Conservation (phyloP, 495 filamentous ascomycete genomes). For the Aspergillus funiculosus region DNA sequence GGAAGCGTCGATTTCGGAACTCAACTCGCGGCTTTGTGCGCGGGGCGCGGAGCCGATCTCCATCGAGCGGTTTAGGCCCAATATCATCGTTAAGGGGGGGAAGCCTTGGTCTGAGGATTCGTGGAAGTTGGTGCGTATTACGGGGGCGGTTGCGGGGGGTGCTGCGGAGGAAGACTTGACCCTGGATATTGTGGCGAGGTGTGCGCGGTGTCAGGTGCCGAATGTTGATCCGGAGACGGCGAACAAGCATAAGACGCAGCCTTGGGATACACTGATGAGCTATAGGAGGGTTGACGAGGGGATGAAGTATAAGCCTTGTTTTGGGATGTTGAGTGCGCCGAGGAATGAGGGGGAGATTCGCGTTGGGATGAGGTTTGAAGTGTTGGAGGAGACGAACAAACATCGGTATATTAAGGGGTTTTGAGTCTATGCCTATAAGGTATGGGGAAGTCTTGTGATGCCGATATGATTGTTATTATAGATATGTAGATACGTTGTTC, state of each 20-base stretch:
- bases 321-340: conserved; percentile 80
- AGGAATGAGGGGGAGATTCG: conserved; percentile 44
- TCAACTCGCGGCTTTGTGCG: conserved; percentile 27
- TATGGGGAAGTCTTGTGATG: too few species aligned
- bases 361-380: conserved; percentile 51
- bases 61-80: conserved; percentile 70
- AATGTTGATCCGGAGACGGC: conserved; percentile 76
- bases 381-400: conserved; percentile 48
- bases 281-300: conserved; percentile 73
- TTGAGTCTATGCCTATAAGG: conserved; percentile 6
- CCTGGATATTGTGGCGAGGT: conserved; percentile 63
- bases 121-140: conserved; percentile 71
- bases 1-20: conserved; percentile 42
- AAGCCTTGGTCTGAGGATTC: conserved; percentile 67
- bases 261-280: conserved; percentile 64
- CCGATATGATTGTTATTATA: too few species aligned
- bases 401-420: conserved; percentile 54
- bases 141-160: conserved; percentile 16
- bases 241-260: conserved; percentile 63
- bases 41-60: conserved; percentile 29
- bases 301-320: conserved; percentile 61
- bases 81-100: conserved; percentile 66
- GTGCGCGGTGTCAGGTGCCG: conserved; percentile 74
- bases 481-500: too few species aligned
- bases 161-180: conserved; percentile 28